Evolutionary conservation across 2,329 filamentous ascomycete species (phyloP).

Genomic region (Xylaria digitata): DNA sequence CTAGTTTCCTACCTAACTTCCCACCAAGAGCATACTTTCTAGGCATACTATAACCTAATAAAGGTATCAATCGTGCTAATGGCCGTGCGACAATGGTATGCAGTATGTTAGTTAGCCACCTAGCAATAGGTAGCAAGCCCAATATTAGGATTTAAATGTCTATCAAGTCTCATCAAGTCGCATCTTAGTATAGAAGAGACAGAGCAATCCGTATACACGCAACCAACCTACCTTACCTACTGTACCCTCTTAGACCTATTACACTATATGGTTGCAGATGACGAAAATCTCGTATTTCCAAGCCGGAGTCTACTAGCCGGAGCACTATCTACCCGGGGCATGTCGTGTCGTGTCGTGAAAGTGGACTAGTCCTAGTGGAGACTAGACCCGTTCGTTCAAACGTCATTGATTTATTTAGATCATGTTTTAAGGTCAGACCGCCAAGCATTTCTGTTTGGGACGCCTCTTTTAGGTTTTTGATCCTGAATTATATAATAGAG

Average conservation of each 20-base stretch:
- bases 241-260: no score
- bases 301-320: constrained; percentile 12
- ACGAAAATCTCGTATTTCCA: constrained; percentile 34
- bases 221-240: no score
- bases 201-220: neutral
- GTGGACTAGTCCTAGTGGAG: constrained; percentile 8
- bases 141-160: no score
- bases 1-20: neutral
- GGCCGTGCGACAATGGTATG: no score
- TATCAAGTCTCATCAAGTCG: no score
- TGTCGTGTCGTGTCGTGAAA: neutral
- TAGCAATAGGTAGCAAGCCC: no score
- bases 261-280: neutral
- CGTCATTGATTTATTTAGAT: constrained; percentile 19
- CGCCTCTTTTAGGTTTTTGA: neutral
- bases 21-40: neutral
- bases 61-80: no score
- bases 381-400: neutral
- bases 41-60: no score
- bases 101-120: no score
- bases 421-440: constrained; percentile 3
- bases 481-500: neutral
- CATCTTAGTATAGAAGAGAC: no score
- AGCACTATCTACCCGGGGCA: neutral
- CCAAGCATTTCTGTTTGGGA: constrained; percentile 1